Conservation (phyloP, 805 yeast genomes). For the Wickerhamomyces mucosus region DNA sequence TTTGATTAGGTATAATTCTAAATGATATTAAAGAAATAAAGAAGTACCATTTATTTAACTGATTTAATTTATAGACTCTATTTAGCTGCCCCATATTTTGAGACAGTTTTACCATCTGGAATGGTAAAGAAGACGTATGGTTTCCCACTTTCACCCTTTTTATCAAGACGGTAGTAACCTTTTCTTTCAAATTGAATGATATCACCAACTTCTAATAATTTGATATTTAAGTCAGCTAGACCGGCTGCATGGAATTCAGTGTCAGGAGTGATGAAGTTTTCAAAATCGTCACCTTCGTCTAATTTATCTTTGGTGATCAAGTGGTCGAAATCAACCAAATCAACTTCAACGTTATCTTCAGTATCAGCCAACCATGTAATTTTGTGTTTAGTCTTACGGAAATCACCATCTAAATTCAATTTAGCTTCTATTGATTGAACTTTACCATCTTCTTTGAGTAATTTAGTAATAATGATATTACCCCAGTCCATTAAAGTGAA, state of each 20-base stretch:
- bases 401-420: conserved; percentile 89
- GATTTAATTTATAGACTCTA: too few species aligned
- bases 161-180: conserved; percentile 86
- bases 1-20: too few species aligned
- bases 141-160: conserved; percentile 42
- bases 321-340: conserved; percentile 87
- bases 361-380: conserved; percentile 91
- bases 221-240: conserved; percentile 71
- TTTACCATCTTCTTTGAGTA: conserved; percentile 49
- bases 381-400: conserved; percentile 92
- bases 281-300: conserved; percentile 90
- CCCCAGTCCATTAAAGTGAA: conserved; percentile 99
- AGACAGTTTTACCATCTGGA: conserved; percentile 88
- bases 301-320: conserved; percentile 90
- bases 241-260: conserved; percentile 80
- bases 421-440: conserved; percentile 64
- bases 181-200: conserved; percentile 93
- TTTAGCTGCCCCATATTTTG: conserved; percentile 61
- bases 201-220: conserved; percentile 72
- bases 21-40: too few species aligned
- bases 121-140: conserved; percentile 80
- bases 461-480: conserved; percentile 70
- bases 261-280: conserved; percentile 79
- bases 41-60: too few species aligned
- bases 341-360: conserved; percentile 58